Evolutionary conservation across 2,329 filamentous ascomycete genomes (phyloP).

Genomic region (Neonectria ditissima): DNA sequence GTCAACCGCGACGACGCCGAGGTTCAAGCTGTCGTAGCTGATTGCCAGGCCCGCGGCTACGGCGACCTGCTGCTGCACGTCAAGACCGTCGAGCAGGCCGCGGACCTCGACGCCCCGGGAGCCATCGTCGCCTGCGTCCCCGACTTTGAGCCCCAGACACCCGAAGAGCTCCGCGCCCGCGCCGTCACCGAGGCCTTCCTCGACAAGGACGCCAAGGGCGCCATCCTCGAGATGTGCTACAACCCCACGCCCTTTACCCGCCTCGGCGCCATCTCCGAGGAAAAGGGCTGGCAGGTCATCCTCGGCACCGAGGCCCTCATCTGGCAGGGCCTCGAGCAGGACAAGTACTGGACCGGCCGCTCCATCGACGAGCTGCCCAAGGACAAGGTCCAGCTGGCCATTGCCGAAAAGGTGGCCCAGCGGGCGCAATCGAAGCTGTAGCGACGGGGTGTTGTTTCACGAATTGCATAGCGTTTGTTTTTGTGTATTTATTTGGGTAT

Average conservation of each 20-base stretch:
- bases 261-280: conserved; percentile 70
- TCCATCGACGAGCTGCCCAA: conserved; percentile 62
- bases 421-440: conserved; percentile 39
- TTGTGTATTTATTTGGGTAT: neutral
- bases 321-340: conserved; percentile 80
- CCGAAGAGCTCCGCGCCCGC: conserved; percentile 71
- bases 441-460: no score
- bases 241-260: conserved; percentile 78
- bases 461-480: conserved; percentile 12
- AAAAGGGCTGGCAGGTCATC: conserved; percentile 78
- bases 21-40: conserved; percentile 73
- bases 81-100: conserved; percentile 69
- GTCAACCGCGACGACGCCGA: conserved; percentile 79
- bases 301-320: conserved; percentile 82
- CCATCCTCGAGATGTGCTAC: conserved; percentile 86
- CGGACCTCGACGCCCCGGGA: conserved; percentile 67
- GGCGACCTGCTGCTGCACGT: conserved; percentile 72
- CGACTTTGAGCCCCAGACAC: conserved; percentile 76
- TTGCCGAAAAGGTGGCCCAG: conserved; percentile 42
- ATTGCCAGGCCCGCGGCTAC: conserved; percentile 71
- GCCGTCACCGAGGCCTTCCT: conserved; percentile 64
- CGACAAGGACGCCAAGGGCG: conserved; percentile 67
- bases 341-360: conserved; percentile 73
- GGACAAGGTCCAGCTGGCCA: conserved; percentile 41
- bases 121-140: conserved; percentile 81